Conservation (phyloP, 2,329 filamentous ascomycete genomes). For the Exutisphaerella laricina region DNA sequence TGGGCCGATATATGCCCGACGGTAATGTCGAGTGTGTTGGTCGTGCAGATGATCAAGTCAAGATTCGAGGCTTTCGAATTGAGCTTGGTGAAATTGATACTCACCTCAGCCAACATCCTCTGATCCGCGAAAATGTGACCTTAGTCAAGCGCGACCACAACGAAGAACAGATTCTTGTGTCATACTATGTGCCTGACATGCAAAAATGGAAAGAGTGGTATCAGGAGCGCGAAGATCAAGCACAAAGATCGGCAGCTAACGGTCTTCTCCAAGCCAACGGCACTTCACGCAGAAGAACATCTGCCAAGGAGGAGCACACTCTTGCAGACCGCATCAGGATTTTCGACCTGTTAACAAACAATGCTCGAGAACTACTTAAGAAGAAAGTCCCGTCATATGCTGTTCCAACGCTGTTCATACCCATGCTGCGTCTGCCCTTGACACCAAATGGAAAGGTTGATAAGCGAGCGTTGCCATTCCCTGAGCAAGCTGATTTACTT, state of each 20-base stretch:
- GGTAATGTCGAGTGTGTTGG: constrained; percentile 75
- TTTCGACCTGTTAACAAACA: constrained; percentile 55
- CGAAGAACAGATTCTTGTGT: constrained; percentile 81
- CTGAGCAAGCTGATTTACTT: constrained; percentile 62
- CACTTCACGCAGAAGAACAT: constrained; percentile 21
- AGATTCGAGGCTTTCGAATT: constrained; percentile 92
- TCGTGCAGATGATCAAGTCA: constrained; percentile 82
- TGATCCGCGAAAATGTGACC: constrained; percentile 81
- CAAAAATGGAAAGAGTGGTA: constrained; percentile 68
- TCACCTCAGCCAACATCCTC: constrained; percentile 65
- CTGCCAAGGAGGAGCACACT: constrained; percentile 29
- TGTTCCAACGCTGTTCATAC: constrained; percentile 68
- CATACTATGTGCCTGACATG: constrained; percentile 81
- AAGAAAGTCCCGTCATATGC: constrained; percentile 68
- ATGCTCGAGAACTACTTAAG: constrained; percentile 63
- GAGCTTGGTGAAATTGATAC: constrained; percentile 91
- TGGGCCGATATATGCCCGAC: constrained; percentile 66
- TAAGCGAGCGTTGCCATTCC: constrained; percentile 73
- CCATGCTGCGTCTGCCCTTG: constrained; percentile 66
- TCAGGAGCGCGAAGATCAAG: constrained; percentile 35
- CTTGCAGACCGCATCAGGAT: constrained; percentile 46
- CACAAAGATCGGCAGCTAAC: constrained; percentile 12
- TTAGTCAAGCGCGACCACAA: constrained; percentile 76
- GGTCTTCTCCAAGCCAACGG: constrained; percentile 16
- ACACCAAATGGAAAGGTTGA: constrained; percentile 85